Percentiles rank a stretch among this genome's conserved stretches.
Conservation (phyloP, 1,139 yeast species). For the Taphrina wiesneri region DNA sequence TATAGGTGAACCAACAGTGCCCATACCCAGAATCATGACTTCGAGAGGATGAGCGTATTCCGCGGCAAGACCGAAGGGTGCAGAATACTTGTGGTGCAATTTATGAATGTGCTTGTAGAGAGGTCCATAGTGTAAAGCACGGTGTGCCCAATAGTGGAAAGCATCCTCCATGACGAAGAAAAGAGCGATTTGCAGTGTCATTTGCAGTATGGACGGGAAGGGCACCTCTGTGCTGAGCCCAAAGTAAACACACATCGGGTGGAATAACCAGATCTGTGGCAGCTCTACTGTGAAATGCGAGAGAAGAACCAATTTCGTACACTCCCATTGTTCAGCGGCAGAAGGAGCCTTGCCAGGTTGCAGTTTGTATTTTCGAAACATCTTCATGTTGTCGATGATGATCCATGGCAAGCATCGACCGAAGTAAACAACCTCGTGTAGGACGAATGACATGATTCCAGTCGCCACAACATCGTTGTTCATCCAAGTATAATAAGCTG, state of each 20-base stretch:
- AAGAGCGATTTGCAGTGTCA: constrained; percentile 63
- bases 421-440: constrained; percentile 81
- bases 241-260: constrained; percentile 75
- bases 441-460: constrained; percentile 66
- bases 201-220: constrained; percentile 65
- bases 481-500: constrained; percentile 77
- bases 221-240: constrained; percentile 80
- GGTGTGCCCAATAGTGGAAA: constrained; percentile 96
- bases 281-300: constrained; percentile 92
- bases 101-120: constrained; percentile 90
- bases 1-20: constrained; percentile 92
- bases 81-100: constrained; percentile 95
- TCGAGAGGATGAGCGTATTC: constrained; percentile 96
- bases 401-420: constrained; percentile 88
- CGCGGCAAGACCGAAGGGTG: constrained; percentile 94
- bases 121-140: constrained; percentile 79
- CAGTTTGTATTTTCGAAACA: constrained; percentile 72
- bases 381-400: constrained; percentile 74
- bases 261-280: constrained; percentile 93
- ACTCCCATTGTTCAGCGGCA: constrained; percentile 83
- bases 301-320: constrained; percentile 76
- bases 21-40: constrained; percentile 84
- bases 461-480: constrained; percentile 81
- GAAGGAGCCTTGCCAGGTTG: constrained; percentile 79
- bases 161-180: constrained; percentile 86